Evolutionary conservation across 2,329 filamentous ascomycete species (phyloP).

Genomic region (Penicillium thymicola): DNA sequence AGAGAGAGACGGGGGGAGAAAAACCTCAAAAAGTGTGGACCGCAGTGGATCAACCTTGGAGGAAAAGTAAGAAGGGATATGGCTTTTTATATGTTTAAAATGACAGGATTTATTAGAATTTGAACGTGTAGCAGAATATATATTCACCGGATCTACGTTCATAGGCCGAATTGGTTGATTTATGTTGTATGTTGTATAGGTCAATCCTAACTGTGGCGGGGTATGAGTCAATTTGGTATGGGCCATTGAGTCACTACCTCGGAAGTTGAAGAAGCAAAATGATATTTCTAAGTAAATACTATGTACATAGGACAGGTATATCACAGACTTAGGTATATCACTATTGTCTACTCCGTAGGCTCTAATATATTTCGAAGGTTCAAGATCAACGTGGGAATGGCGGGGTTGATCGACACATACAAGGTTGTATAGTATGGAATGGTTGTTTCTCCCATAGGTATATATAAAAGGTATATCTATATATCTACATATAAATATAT

Average conservation of each 20-base stretch:
- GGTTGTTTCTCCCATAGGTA: neutral
- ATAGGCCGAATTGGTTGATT: neutral
- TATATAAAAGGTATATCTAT: too few species aligned
- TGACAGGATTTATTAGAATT: neutral
- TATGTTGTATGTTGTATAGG: neutral
- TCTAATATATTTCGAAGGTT: neutral
- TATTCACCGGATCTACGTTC: slow-evolving; percentile 7
- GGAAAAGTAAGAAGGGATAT: neutral
- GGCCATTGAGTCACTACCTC: neutral
- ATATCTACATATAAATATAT: too few species aligned
- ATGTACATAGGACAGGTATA: neutral
- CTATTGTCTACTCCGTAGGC: neutral
- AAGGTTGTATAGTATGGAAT: neutral
- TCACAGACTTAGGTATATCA: neutral
- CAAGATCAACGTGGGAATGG: neutral
- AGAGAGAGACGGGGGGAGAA: slow-evolving; percentile 12
- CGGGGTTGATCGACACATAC: neutral
- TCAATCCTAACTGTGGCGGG: slow-evolving; percentile 16
- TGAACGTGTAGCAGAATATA: neutral
- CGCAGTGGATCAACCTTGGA: slow-evolving; percentile 23
- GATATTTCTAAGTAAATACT: too few species aligned
- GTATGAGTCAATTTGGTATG: slow-evolving; percentile 14
- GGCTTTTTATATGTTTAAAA: neutral
- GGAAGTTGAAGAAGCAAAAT: neutral
- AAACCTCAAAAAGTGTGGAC: slow-evolving; percentile 19